Base-by-base conservation (phyloP, 2,329 filamentous ascomycete species). In the Botrytis tulipae region DNA sequence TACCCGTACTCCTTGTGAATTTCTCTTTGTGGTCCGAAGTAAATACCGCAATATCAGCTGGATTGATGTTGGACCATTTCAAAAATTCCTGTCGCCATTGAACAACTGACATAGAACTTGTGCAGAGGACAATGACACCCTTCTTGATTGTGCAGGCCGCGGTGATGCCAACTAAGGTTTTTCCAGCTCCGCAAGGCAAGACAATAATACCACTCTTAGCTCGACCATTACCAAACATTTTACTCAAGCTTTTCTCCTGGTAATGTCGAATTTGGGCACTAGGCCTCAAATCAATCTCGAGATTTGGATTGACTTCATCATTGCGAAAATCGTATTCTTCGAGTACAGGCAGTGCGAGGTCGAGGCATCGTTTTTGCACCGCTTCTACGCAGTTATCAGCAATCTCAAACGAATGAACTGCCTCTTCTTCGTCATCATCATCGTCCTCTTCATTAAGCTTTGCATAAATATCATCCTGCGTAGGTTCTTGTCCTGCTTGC, bases 151-250 rank as follows among this genome's bases (percentile, higher is more conserved):
- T 98, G 83, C 96, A 98, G 32, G 95, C 96, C 60, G 96, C 96
- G 32, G 96, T 98, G 78, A 99, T 97, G n/a, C 96, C 96, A 25
- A 99, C 96, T 59, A 99, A 85, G 1, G 96, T 99, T 85, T 99
- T 99, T 74, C 96, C 96, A 29, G 96, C 96, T 78, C 96, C 96
- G 82, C 96, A 99, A 29, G 96, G 96, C 78, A 99, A 84, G 73
- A 99, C 96, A 74, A 99, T 99, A 77, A 99, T 97, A 73, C 96
- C 96, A 82, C 94, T 98, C 84, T 97, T 96, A 22, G 96, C 96
- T 83, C 96, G 92, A 68, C 95, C 95, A 80, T 99, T 99, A 80
- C 96, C 95, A 82, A 99, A 99, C 96, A 99, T 99, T 83, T 99
- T 99, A 84, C 93, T 97, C 16, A 99, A 86, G 77, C 94, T 97